These are phyloP conservation scores for Claviceps sp. DNA, from an alignment of 2,329 filamentous ascomycete genomes.

Conservation along the genomic window DNA sequence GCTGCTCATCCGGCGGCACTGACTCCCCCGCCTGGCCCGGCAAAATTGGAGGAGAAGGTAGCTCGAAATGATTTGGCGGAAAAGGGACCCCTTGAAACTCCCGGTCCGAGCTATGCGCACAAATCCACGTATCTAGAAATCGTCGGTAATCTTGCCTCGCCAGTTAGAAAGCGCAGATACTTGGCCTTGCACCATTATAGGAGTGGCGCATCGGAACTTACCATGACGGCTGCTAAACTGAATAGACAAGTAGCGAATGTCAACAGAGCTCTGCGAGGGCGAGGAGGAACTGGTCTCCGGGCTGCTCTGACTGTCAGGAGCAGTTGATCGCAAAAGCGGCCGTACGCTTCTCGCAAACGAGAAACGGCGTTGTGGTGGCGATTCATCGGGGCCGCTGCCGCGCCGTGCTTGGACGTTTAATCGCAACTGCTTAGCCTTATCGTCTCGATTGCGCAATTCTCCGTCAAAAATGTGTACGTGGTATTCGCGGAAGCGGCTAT, in stretches of 20 bases:
- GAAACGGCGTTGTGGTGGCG: conserved; percentile 24
- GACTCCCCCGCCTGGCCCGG: conserved; percentile 13
- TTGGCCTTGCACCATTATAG: background rate
- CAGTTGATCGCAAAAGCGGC: conserved; percentile 21
- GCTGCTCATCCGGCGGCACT: conserved; percentile 3
- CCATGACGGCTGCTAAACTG: conserved; percentile 36
- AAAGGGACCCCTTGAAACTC: conserved; percentile 33
- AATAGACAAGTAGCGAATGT: conserved; percentile 35
- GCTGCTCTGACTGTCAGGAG: conserved; percentile 8
- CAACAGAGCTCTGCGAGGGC: conserved; percentile 15
- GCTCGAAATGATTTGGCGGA: conserved; percentile 30
- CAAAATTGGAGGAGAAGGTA: conserved; percentile 33
- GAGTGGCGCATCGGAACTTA: conserved; percentile 13
- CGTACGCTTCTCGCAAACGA: conserved; percentile 30
- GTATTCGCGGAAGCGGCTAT: conserved; percentile 34
- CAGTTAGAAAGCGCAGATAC: background rate
- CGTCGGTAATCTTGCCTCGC: conserved; percentile 26
- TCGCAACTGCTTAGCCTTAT: conserved; percentile 30
- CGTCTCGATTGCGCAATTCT: conserved; percentile 31
- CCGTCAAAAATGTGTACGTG: conserved; percentile 33
- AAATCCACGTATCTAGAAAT: conserved; percentile 32
- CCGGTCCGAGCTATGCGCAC: conserved; percentile 31
- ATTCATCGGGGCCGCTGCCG: conserved; percentile 25
- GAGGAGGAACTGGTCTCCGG: conserved; percentile 12
- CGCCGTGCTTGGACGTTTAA: conserved; percentile 28